Evolutionary conservation across 2,329 filamentous ascomycete species (phyloP), one percentile per base, ranked within the genome.

Genomic region (Fusarium sp.): DNA sequence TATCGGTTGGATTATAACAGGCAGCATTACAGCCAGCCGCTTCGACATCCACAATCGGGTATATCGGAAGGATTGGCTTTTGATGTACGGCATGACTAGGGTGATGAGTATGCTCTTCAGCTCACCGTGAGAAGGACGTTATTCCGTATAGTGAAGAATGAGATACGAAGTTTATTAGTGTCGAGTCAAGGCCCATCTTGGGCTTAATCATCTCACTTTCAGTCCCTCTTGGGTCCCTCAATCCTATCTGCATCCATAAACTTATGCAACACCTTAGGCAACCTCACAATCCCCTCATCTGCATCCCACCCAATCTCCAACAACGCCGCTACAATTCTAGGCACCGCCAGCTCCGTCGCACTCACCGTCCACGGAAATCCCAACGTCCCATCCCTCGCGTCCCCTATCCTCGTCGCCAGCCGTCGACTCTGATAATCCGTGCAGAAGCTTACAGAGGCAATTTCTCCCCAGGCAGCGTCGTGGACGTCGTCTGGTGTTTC

Each of bases 131-230:
- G 4, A 30, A 2, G 1, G 30, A 30, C 30, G 11, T 12, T 30
- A 30, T 2, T 5, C 30, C 30, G 4, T 30, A 30, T 1, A 12
- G 34, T 36, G 3, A 20, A 20, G 9, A 18, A 26, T 12, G 2
- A 18, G 15, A 44, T 18, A 12, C 2, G 6, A 0, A 5, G 15
- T 24, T 12, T 0, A 5, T 12, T 24, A 1, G 2, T 24, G 6
- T 11, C 6, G 0, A 24, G 5, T 26, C 14, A 5, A 44, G 4
- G n/a, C 6, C 9, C 15, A 2, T 6, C 15, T 3, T 18, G 17
- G 10, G 10, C 6, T 26, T 18, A 3, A 18, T 6, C 15, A 13
- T 3, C 1, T 12, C 4, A 2, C 11, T n/a, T 6, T 50, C 22
- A 10, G 5, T 14, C 4, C 15, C 15, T 18, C 8, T n/a, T 24